Evolutionary conservation across 1,284 basidiomycete genomes (phyloP).

Genomic region (Trametes sp.): DNA sequence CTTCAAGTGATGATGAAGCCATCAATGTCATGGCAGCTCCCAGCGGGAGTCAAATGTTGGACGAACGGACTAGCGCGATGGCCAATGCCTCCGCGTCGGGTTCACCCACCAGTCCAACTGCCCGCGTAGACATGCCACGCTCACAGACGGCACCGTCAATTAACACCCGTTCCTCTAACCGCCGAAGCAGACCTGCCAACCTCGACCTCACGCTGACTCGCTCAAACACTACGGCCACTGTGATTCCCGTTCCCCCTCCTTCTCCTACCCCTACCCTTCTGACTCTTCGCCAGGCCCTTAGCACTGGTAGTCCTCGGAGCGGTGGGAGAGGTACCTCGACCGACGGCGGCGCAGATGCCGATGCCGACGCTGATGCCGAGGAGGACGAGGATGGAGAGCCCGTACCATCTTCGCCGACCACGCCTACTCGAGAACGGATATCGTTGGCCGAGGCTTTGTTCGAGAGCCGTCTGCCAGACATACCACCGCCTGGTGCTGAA

Average conservation of each 20-base stretch:
- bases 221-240: slow-evolving; percentile 44
- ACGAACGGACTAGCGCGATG: slow-evolving; percentile 79
- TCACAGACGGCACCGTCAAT: slow-evolving; percentile 38
- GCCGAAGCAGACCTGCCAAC: slow-evolving; percentile 68
- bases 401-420: slow-evolving; percentile 40
- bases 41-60: slow-evolving; percentile 79
- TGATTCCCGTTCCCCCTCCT: slow-evolving; percentile 53
- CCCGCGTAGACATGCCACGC: slow-evolving; percentile 39
- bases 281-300: slow-evolving; percentile 63
- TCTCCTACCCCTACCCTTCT: slow-evolving; percentile 70
- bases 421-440: slow-evolving; percentile 62
- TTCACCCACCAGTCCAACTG: slow-evolving; percentile 18
- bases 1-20: slow-evolving; percentile 81
- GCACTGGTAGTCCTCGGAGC: slow-evolving; percentile 39
- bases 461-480: slow-evolving; percentile 77
- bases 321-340: slow-evolving; percentile 41
- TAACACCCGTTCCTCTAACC: slow-evolving; percentile 39
- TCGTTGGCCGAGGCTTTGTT: slow-evolving; percentile 74
- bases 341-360: slow-evolving; percentile 48
- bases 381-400: slow-evolving; percentile 68
- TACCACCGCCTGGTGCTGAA: slow-evolving; percentile 73
- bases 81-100: slow-evolving; percentile 44
- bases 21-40: slow-evolving; percentile 81
- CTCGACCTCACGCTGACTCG: slow-evolving; percentile 62
- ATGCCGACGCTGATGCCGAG: slow-evolving; percentile 55